Evolutionary conservation across 768 basidiomycete genomes (phyloP), one percentile per base, ranked within the genome.

Genomic region (Tubosaeta sp.): DNA sequence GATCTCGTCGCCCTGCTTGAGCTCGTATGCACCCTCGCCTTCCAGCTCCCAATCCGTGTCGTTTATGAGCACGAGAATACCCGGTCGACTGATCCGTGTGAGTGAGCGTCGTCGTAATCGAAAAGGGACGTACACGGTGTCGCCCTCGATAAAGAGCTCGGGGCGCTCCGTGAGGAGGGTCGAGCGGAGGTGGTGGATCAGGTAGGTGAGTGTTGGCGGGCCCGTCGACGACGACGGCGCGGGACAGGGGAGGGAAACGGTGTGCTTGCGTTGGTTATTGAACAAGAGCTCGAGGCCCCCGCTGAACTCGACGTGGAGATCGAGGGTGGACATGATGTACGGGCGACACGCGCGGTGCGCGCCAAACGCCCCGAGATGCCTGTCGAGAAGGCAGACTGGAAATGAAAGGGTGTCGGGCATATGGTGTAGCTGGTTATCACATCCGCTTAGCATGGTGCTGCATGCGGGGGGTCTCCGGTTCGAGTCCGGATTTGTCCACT

Each of bases 31-130:
- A 19, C 90, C 85, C 67, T 97, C 95, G 30, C 92, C 93, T 66
- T 97, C 95, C 6, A 98, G 75, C 68, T 98, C 94, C 95, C 95
- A 97, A 61, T 98, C 95, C 1, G 90, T 90, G 60, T 95, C 90
- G 62, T 98, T 98, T 48, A 99, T 82, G n/a, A 99, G 76, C 4
- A 98, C 95, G 3, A 99, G 75, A 32, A 99, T 96, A 0, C 96
- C 96, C 0, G 96, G 96, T 9, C 96, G 93, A 34, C 96, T 95
- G 7, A 13, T 13, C 18, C 21, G 19, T 12, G 12, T 39, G 11
- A 39, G 38, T 13, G 12, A 11, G 38, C 8, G 21, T 21, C 38
- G 38, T 13, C 12, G 11, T 19, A 4, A 39, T 13, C 11, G 18
- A 36, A 21, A 10, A 10, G 18, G 38, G 10, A 76, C 86, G 62